Conservation (phyloP, 164 flowering plant species). For the Pachysandra terminalis region DNA sequence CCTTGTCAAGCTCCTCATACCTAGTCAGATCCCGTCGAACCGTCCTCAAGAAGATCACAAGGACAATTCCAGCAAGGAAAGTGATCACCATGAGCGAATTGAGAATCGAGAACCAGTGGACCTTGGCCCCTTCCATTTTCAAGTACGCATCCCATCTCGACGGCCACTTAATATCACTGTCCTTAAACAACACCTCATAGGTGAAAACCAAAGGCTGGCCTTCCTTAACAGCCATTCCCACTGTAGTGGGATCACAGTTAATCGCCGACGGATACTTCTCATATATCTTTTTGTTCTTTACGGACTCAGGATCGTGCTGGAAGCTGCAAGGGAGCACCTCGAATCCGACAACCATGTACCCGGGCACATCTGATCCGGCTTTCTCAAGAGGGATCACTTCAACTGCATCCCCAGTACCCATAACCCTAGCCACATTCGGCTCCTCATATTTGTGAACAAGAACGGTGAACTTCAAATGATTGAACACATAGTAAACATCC, state of each 20-base stretch:
- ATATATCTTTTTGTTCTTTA: slow-evolving; percentile 55
- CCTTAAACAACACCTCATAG: slow-evolving; percentile 67
- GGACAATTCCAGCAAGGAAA: slow-evolving; percentile 85
- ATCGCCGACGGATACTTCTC: slow-evolving; percentile 47
- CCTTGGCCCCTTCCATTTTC: slow-evolving; percentile 88
- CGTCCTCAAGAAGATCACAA: slow-evolving; percentile 79
- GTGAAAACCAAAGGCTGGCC: slow-evolving; percentile 58
- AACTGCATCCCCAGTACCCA: slow-evolving; percentile 83
- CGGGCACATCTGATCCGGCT: slow-evolving; percentile 44
- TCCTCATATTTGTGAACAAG: slow-evolving; percentile 79
- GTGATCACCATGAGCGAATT: slow-evolving; percentile 87
- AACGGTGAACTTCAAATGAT: slow-evolving; percentile 74
- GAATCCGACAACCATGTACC: slow-evolving; percentile 87
- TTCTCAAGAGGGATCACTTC: slow-evolving; percentile 52
- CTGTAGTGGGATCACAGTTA: slow-evolving; percentile 57
- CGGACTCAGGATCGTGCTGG: slow-evolving; percentile 40
- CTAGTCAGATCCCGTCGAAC: slow-evolving; percentile 74
- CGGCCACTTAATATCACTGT: slow-evolving; percentile 88
- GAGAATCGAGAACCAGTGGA: slow-evolving; percentile 86
- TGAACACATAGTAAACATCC: slow-evolving; percentile 64
- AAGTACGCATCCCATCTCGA: slow-evolving; percentile 91
- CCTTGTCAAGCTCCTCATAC: slow-evolving; percentile 89
- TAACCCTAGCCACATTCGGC: slow-evolving; percentile 63
- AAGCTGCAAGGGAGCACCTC: slow-evolving; percentile 73
- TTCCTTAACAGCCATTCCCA: slow-evolving; percentile 59